Conservation (phyloP, 257 asterid species). For the Nicotiana paniculata region DNA sequence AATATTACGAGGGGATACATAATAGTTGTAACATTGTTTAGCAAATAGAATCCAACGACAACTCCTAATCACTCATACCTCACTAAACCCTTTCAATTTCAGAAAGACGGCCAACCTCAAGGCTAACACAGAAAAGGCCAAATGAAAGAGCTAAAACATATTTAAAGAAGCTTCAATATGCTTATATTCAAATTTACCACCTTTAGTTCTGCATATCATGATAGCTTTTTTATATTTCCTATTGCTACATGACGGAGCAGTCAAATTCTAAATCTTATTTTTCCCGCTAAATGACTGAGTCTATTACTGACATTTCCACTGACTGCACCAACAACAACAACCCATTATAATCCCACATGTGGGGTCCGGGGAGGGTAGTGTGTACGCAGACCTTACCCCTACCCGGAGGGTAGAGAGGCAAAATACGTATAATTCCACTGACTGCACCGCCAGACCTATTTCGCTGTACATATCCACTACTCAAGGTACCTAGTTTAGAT, state of each 20-base stretch:
- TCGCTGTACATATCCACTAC: not conserved
- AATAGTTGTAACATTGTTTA: not conserved
- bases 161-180: not conserved
- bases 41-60: not conserved
- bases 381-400: no score
- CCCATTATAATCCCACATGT: no score
- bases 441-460: not conserved
- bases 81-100: not conserved
- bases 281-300: not conserved
- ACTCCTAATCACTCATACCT: not conserved
- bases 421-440: no score
- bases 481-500: not conserved
- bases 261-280: not conserved
- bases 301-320: not conserved
- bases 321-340: no score
- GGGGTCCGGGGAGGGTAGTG: no score
- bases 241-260: not conserved
- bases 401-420: no score
- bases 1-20: not conserved
- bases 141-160: not conserved
- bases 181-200: not conserved
- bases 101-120: not conserved
- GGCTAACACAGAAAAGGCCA: not conserved
- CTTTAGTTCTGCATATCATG: not conserved
- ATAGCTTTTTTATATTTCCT: not conserved